Evolutionary conservation across 768 basidiomycete genomes (phyloP).

Genomic region (Clavulina sp.): DNA sequence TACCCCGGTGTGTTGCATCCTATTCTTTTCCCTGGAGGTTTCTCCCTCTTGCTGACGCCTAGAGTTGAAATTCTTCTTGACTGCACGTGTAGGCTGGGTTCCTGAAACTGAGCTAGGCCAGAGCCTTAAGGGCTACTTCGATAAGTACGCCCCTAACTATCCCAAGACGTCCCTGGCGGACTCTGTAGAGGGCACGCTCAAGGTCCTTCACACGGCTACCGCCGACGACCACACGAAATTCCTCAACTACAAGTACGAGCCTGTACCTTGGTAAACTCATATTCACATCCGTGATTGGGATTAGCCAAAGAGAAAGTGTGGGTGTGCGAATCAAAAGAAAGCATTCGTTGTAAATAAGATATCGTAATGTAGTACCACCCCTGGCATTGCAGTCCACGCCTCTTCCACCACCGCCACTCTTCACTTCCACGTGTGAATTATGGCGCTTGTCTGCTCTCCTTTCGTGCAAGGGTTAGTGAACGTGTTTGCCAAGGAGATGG

Average conservation of each 20-base stretch:
- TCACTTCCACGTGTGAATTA: too few relatives aligned
- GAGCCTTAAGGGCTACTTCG: background rate
- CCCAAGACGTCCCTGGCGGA: slow-evolving; percentile 1
- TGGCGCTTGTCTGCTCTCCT: too few relatives aligned
- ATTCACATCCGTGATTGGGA: too few relatives aligned
- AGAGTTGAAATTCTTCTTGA: background rate
- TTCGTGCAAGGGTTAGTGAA: too few relatives aligned
- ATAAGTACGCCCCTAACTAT: background rate
- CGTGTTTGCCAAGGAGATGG: too few relatives aligned
- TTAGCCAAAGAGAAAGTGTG: too few relatives aligned
- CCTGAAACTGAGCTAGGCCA: background rate
- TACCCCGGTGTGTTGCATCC: slow-evolving; percentile 2
- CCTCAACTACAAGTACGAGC: slow-evolving; percentile 1
- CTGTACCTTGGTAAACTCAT: slow-evolving; percentile 5
- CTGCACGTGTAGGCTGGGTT: background rate
- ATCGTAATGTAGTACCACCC: too few relatives aligned
- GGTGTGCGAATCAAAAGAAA: too few relatives aligned
- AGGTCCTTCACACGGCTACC: slow-evolving; percentile 2
- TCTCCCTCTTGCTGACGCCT: background rate
- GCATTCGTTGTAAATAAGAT: too few relatives aligned
- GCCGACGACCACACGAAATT: slow-evolving; percentile 4
- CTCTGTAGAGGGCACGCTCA: slow-evolving; percentile 1
- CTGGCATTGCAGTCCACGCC: too few relatives aligned
- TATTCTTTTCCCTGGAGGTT: background rate
- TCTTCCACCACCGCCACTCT: too few relatives aligned